Evolutionary conservation across 1,284 basidiomycete species (phyloP).

Genomic region (Gomphus sp.): DNA sequence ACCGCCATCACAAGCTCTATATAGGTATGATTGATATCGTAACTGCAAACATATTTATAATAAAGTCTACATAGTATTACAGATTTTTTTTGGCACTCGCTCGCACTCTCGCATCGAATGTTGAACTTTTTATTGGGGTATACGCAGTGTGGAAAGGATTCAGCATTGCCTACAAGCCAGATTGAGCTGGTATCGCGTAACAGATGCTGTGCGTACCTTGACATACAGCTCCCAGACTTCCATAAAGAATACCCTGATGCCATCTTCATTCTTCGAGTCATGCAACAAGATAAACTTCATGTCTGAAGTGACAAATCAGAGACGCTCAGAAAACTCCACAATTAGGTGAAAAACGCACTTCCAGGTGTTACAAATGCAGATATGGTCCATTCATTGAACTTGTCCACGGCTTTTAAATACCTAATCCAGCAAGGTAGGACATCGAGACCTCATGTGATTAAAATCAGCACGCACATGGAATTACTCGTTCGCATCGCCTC

Average conservation of each 20-base stretch:
- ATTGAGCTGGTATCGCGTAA: constrained; percentile 9
- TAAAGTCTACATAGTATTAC: constrained; percentile 25
- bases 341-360: constrained; percentile 47
- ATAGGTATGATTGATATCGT: neutral
- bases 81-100: constrained; percentile 83
- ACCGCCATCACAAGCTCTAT: constrained; percentile 5
- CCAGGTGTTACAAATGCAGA: constrained; percentile 90
- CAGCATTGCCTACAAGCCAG: constrained; percentile 56
- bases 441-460: constrained; percentile 2
- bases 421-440: constrained; percentile 30
- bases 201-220: constrained; percentile 54
- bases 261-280: constrained; percentile 93
- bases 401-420: constrained; percentile 89
- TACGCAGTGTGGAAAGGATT: constrained; percentile 93
- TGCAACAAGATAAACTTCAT: constrained; percentile 89
- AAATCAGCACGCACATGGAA: constrained; percentile 56
- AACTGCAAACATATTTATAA: constrained; percentile 2
- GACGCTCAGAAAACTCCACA: constrained; percentile 15
- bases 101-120: constrained; percentile 77
- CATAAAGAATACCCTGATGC: constrained; percentile 81
- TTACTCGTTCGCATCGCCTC: constrained; percentile 82
- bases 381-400: constrained; percentile 95
- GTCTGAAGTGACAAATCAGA: constrained; percentile 36
- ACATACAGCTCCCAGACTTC: constrained; percentile 95
- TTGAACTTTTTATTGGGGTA: constrained; percentile 64